phyloP scores from a whole-genome alignment of 495 filamentous ascomycete genomes.

The Penicillium turbatum region DNA sequence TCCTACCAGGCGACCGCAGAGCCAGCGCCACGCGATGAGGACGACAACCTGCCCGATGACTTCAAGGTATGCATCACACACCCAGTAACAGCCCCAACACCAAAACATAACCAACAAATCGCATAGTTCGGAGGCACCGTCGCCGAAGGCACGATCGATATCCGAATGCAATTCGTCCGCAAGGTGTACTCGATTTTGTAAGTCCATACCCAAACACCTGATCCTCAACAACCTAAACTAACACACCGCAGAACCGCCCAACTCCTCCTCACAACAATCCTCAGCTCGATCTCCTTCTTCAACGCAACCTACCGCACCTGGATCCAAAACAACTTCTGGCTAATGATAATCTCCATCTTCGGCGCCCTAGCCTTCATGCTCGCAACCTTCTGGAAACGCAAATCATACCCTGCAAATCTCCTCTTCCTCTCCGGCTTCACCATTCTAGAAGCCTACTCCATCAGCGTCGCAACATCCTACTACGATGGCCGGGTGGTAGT shows the following conservation, averaged over 20 bases:
- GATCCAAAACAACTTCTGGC: slow-evolving; percentile 78
- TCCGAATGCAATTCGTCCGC: slow-evolving; percentile 95
- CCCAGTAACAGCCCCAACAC: neutral
- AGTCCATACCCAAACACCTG: slow-evolving; percentile 19
- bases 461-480: slow-evolving; percentile 86
- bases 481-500: slow-evolving; percentile 78
- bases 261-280: slow-evolving; percentile 73
- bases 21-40: slow-evolving; percentile 71
- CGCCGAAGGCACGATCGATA: slow-evolving; percentile 87
- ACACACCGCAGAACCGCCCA: slow-evolving; percentile 64
- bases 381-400: slow-evolving; percentile 95
- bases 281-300: slow-evolving; percentile 82
- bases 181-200: slow-evolving; percentile 86
- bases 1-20: slow-evolving; percentile 52
- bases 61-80: slow-evolving; percentile 66
- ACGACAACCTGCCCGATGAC: slow-evolving; percentile 92
- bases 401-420: slow-evolving; percentile 92
- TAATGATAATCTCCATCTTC: slow-evolving; percentile 82
- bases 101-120: neutral
- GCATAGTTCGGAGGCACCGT: slow-evolving; percentile 80
- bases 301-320: slow-evolving; percentile 72
- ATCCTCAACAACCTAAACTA: slow-evolving; percentile 7
- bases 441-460: slow-evolving; percentile 84
- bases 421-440: slow-evolving; percentile 92
- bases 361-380: slow-evolving; percentile 77